Percentiles rank a stretch among this genome's conserved stretches.
phyloP scores from a whole-genome alignment of 805 yeast genomes.

The Lachancea dasiensis region DNA sequence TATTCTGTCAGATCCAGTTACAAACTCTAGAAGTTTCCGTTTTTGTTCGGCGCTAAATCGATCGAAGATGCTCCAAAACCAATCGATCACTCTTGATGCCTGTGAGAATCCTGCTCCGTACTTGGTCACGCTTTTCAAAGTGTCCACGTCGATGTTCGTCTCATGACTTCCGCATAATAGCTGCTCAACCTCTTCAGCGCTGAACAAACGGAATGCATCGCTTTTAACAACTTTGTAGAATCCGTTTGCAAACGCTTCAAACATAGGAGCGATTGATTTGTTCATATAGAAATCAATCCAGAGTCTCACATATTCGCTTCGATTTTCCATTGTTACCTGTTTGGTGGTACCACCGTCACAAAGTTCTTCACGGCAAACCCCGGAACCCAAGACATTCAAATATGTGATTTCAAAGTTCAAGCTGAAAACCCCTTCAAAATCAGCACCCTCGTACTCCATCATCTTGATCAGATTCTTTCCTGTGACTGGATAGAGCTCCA shows the following conservation, averaged over 20 bases:
- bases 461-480: slow-evolving; percentile 46
- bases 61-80: slow-evolving; percentile 88
- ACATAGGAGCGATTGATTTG: slow-evolving; percentile 46
- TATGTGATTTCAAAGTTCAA: slow-evolving; percentile 59
- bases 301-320: slow-evolving; percentile 52
- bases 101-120: slow-evolving; percentile 57
- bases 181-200: slow-evolving; percentile 75
- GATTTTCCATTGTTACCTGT: slow-evolving; percentile 54
- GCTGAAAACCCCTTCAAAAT: slow-evolving; percentile 44
- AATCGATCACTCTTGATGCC: slow-evolving; percentile 41
- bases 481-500: slow-evolving; percentile 62
- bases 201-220: slow-evolving; percentile 70
- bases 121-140: slow-evolving; percentile 64
- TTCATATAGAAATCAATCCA: slow-evolving; percentile 59
- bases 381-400: slow-evolving; percentile 40
- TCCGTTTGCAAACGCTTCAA: slow-evolving; percentile 59
- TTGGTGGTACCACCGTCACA: slow-evolving; percentile 50
- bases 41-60: slow-evolving; percentile 43
- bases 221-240: slow-evolving; percentile 67
- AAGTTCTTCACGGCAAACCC: slow-evolving; percentile 32
- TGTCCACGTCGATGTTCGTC: slow-evolving; percentile 48
- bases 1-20: slow-evolving; percentile 85
- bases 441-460: slow-evolving; percentile 38
- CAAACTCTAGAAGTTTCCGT: slow-evolving; percentile 60
- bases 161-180: slow-evolving; percentile 74